Percentiles rank a stretch among this genome's conserved stretches.
Evolutionary conservation across 2,329 filamentous ascomycete genomes (phyloP).

Genomic region (Phaeomoniella chlamydospora): DNA sequence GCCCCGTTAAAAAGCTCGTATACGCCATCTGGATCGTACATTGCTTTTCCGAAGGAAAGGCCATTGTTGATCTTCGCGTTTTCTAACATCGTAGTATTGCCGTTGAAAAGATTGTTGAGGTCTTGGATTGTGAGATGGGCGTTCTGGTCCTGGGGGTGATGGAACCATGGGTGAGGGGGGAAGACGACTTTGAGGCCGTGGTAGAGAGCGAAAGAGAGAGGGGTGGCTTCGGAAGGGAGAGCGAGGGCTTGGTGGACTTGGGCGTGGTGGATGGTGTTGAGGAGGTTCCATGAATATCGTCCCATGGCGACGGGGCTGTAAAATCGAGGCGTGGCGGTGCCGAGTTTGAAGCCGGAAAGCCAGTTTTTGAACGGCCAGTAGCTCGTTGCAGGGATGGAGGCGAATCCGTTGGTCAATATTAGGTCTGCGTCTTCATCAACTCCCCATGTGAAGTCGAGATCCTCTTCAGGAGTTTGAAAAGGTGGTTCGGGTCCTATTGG

Average conservation of each 20-base stretch:
- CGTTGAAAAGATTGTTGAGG: neutral
- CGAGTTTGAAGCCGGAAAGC: constrained; percentile 46
- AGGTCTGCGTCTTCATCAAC: constrained; percentile 51
- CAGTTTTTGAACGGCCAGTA: constrained; percentile 55
- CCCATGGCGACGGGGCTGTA: constrained; percentile 57
- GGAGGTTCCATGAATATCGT: constrained; percentile 49
- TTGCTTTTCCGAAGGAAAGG: neutral
- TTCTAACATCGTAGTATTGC: constrained; percentile 11
- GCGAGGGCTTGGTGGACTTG: constrained; percentile 46
- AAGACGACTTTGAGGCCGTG: constrained; percentile 66
- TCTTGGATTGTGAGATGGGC: constrained; percentile 27
- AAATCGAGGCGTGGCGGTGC: constrained; percentile 41
- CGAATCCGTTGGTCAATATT: constrained; percentile 63
- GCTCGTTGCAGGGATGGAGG: constrained; percentile 54
- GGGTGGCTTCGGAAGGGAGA: constrained; percentile 66
- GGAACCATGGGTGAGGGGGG: constrained; percentile 31
- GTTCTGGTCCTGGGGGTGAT: constrained; percentile 14
- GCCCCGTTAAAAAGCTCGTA: constrained; percentile 2
- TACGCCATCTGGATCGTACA: constrained; percentile 2
- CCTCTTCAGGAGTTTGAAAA: constrained; percentile 7
- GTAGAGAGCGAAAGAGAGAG: constrained; percentile 52
- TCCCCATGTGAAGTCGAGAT: constrained; percentile 9
- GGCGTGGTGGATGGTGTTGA: constrained; percentile 41
- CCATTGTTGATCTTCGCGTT: constrained; percentile 1
- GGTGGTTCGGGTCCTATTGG: constrained; percentile 13